A percentile compares a stretch with the other conserved stretches of the same genome.
These are phyloP conservation scores for Fusarium proliferatum DNA, from an alignment of 2,329 filamentous ascomycete species.

Conservation along the genomic window DNA sequence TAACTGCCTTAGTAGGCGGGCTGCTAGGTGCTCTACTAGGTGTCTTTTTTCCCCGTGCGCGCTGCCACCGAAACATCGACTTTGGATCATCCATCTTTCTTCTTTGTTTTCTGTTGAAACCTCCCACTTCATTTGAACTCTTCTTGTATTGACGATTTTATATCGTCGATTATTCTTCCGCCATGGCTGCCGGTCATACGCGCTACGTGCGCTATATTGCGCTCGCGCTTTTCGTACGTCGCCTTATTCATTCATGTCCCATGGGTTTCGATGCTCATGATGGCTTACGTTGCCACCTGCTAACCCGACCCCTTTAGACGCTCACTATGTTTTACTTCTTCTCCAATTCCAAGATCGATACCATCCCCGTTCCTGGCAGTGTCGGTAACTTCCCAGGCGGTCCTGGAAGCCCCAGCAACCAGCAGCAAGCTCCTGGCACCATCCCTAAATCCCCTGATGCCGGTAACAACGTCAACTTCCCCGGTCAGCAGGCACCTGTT, in stretches of 20 bases:
- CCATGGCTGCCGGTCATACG: conserved; percentile 74
- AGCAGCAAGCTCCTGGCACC: conserved; percentile 37
- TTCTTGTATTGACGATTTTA: conserved; percentile 20
- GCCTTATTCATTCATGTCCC: not conserved
- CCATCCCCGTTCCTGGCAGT: conserved; percentile 45
- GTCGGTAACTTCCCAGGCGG: conserved; percentile 40
- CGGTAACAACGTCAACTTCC: conserved; percentile 42
- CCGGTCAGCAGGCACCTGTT: conserved; percentile 31
- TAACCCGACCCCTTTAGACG: conserved; percentile 28
- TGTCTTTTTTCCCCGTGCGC: conserved; percentile 36
- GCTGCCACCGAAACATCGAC: conserved; percentile 18
- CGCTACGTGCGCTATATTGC: conserved; percentile 83
- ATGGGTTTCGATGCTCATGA: not conserved
- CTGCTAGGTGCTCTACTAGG: not conserved
- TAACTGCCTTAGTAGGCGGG: not conserved
- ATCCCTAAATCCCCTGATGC: conserved; percentile 31
- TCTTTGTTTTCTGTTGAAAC: conserved; percentile 24
- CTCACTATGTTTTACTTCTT: conserved; percentile 80
- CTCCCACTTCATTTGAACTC: conserved; percentile 12
- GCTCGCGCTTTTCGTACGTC: conserved; percentile 83
- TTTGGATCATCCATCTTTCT: conserved; percentile 37
- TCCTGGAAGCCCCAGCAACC: conserved; percentile 34
- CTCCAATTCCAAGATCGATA: conserved; percentile 66
- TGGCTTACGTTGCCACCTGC: conserved; percentile 20
- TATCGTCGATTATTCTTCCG: conserved; percentile 44